Conservation (phyloP, 805 yeast genomes). For the Ogataea henricii region DNA sequence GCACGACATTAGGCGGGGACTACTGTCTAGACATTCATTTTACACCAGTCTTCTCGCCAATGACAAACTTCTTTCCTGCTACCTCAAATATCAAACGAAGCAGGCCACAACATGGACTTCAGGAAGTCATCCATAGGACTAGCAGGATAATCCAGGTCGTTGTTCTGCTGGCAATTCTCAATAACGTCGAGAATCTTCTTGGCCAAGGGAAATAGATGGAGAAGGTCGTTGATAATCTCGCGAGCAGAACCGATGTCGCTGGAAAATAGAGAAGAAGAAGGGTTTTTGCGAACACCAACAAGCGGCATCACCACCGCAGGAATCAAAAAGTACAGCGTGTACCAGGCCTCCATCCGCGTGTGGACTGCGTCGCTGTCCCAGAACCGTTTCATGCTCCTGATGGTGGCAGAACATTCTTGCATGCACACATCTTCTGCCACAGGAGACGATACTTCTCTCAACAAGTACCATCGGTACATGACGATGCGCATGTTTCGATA, state of each 20-base stretch:
- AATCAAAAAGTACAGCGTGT: slow-evolving; percentile 19
- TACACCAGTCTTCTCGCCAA: no score
- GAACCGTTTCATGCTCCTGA: slow-evolving; percentile 14
- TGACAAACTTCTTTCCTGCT: no score
- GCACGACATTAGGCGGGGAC: no score
- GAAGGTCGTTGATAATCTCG: background rate
- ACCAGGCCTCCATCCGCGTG: slow-evolving; percentile 24
- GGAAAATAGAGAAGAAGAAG: slow-evolving; percentile 6
- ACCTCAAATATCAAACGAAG: slow-evolving; percentile 14
- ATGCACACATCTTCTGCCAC: slow-evolving; percentile 16
- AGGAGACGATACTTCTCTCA: slow-evolving; percentile 6
- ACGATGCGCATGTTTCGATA: slow-evolving; percentile 17
- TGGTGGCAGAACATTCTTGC: slow-evolving; percentile 15
- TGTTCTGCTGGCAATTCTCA: background rate
- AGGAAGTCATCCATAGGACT: slow-evolving; percentile 12
- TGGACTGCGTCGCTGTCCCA: slow-evolving; percentile 12
- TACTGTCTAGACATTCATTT: no score
- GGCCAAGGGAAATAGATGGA: slow-evolving; percentile 12
- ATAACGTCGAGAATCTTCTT: slow-evolving; percentile 14
- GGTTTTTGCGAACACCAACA: slow-evolving; percentile 16
- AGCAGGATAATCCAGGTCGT: background rate
- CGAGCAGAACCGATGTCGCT: background rate
- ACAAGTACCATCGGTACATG: slow-evolving; percentile 17
- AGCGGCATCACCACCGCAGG: slow-evolving; percentile 22
- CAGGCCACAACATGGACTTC: slow-evolving; percentile 20